Conservation (phyloP, 169 alveolate genomes). For the Hepatocystis sp. region DNA sequence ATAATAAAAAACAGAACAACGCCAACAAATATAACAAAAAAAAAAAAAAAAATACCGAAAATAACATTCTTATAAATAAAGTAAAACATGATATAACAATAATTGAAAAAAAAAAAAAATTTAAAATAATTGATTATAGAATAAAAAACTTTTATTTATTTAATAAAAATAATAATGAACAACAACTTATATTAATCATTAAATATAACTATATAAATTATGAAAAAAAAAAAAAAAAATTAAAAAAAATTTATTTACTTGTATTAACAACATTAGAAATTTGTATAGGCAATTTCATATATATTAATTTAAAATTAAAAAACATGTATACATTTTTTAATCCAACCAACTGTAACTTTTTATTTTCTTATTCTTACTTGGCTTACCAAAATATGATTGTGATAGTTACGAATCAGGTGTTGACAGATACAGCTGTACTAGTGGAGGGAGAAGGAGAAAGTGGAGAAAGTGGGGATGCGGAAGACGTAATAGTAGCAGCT, state of each 20-base stretch:
- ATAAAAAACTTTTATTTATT: conserved; percentile 37
- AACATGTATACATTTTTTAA: conserved; percentile 66
- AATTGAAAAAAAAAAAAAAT: conserved; percentile 8
- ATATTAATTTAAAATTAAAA: conserved; percentile 27
- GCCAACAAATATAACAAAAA: background rate
- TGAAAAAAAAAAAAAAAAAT: conserved; percentile 12
- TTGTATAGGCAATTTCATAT: conserved; percentile 29
- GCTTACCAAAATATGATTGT: conserved; percentile 45
- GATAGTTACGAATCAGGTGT: conserved; percentile 47
- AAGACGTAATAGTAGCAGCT: background rate
- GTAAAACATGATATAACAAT: conserved; percentile 10
- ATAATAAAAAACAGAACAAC: background rate
- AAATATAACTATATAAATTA: conserved; percentile 16
- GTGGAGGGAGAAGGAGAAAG: background rate
- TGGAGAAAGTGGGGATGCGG: background rate
- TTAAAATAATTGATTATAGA: conserved; percentile 14
- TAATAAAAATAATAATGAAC: conserved; percentile 26
- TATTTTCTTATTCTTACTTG: conserved; percentile 35
- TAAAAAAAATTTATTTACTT: conserved; percentile 25
- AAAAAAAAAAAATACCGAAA: background rate
- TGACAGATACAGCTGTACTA: background rate
- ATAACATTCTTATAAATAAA: conserved; percentile 42
- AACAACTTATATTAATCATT: conserved; percentile 30
- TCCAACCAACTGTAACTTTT: conserved; percentile 16
- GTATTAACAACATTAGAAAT: conserved; percentile 41